Evolutionary conservation across 345 rosid genomes (phyloP).

Genomic region (Syzygium oleosum): DNA sequence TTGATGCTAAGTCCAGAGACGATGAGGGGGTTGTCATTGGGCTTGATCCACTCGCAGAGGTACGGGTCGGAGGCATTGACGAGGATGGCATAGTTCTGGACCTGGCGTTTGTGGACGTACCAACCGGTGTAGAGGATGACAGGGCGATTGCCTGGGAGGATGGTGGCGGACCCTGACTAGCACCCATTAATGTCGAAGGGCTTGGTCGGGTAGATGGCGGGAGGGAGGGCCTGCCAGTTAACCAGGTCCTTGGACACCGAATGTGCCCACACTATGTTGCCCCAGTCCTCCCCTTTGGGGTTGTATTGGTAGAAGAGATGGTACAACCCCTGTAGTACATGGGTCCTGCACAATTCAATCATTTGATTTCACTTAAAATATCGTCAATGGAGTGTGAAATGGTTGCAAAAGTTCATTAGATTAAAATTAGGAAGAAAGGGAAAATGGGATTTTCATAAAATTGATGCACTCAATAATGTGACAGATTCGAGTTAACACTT

Average conservation of each 20-base stretch:
- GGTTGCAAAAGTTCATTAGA: background rate
- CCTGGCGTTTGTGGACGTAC: conserved; percentile 29
- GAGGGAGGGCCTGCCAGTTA: conserved; percentile 64
- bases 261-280: conserved; percentile 91
- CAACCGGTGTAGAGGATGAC: conserved; percentile 67
- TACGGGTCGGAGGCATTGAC: conserved; percentile 59
- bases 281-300: conserved; percentile 82
- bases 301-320: conserved; percentile 88
- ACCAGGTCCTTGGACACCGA: conserved; percentile 77
- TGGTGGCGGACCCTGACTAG: conserved; percentile 88
- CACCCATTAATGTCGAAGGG: conserved; percentile 61
- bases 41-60: conserved; percentile 71
- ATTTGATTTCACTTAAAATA: background rate
- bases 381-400: background rate
- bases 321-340: conserved; percentile 61
- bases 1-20: conserved; percentile 38
- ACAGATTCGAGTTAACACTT: background rate
- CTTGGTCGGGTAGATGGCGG: conserved; percentile 57
- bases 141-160: conserved; percentile 50
- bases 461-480: too few species aligned
- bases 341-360: conserved; percentile 30
- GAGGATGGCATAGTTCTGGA: conserved; percentile 76
- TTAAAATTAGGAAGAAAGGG: background rate
- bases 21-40: conserved; percentile 59
- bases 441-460: background rate